A percentile compares a stretch with the other conserved stretches of the same genome.
phyloP scores from a whole-genome alignment of 805 yeast genomes.

The Wickerhamiella cacticola region DNA sequence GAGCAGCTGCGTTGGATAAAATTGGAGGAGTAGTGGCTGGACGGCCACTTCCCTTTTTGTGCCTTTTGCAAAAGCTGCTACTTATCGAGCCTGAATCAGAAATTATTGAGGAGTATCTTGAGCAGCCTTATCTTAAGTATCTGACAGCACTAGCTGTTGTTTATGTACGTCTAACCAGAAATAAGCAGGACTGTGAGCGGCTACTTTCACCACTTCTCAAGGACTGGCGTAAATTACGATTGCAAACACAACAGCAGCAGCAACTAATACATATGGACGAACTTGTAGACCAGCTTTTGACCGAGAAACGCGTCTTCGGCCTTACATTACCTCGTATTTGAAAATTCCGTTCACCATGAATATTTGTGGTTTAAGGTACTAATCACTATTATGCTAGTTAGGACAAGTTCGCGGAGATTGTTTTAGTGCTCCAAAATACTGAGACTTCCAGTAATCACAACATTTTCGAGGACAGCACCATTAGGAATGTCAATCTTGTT shows the following conservation, averaged over 20 bases:
- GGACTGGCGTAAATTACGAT: conserved; percentile 61
- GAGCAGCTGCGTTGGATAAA: conserved; percentile 34
- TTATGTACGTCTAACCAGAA: conserved; percentile 40
- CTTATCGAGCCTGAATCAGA: conserved; percentile 61
- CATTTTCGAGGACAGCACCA: conserved; percentile 88
- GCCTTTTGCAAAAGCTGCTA: conserved; percentile 61
- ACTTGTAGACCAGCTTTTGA: conserved; percentile 50
- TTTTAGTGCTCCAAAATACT: conserved; percentile 78
- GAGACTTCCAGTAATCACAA: conserved; percentile 92
- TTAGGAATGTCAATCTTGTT: conserved; percentile 95
- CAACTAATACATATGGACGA: conserved; percentile 55
- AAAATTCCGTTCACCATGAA: too few species aligned
- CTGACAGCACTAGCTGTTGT: conserved; percentile 55
- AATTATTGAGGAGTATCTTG: conserved; percentile 41
- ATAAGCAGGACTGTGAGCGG: conserved; percentile 37
- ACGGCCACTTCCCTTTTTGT: conserved; percentile 60
- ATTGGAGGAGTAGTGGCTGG: conserved; percentile 52
- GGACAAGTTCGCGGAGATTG: too few species aligned
- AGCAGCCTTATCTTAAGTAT: conserved; percentile 65
- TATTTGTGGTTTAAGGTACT: too few species aligned
- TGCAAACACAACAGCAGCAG: conserved; percentile 32
- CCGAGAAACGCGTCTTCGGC: conserved; percentile 52
- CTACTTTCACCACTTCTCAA: conserved; percentile 43
- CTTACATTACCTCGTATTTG: conserved; percentile 65
- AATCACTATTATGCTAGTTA: too few species aligned